phyloP scores from a whole-genome alignment of 441 rosid species.

The Bruguiera hainesii region DNA sequence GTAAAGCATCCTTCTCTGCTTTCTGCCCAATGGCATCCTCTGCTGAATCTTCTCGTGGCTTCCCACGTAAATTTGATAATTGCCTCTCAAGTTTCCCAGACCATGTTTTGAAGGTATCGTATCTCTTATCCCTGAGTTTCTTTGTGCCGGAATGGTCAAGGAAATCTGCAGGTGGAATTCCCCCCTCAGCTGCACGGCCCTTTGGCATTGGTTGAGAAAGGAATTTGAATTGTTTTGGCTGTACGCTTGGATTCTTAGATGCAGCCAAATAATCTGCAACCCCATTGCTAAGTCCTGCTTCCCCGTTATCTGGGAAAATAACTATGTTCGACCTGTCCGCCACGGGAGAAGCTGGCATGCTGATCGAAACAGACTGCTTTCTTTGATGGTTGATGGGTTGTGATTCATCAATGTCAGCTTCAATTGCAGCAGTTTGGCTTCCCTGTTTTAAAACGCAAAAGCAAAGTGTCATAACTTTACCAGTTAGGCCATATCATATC shows the following conservation, averaged over 20 bases:
- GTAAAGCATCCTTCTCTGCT: slow-evolving; percentile 43
- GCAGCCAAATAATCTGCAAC: slow-evolving; percentile 10
- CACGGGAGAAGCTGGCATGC: slow-evolving; percentile 51
- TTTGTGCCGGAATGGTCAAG: slow-evolving; percentile 23
- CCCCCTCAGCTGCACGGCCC: slow-evolving; percentile 28
- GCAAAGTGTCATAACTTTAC: not conserved
- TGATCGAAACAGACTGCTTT: slow-evolving; percentile 37
- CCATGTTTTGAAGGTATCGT: slow-evolving; percentile 81
- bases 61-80: slow-evolving; percentile 54
- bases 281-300: slow-evolving; percentile 6
- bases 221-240: slow-evolving; percentile 24
- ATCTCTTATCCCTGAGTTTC: slow-evolving; percentile 50
- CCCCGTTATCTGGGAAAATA: slow-evolving; percentile 13
- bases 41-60: slow-evolving; percentile 27
- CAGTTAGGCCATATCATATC: too few relatives aligned
- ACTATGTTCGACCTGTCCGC: slow-evolving; percentile 14
- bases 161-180: slow-evolving; percentile 16
- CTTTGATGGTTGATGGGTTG: slow-evolving; percentile 17
- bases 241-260: not conserved
- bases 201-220: slow-evolving; percentile 69
- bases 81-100: slow-evolving; percentile 81
- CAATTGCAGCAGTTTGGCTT: not conserved
- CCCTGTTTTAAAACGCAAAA: not conserved
- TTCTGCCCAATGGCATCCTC: slow-evolving; percentile 22
- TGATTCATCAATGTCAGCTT: slow-evolving; percentile 10